phyloP scores from a whole-genome alignment of 805 yeast species.

The Yarrowia divulgata region DNA sequence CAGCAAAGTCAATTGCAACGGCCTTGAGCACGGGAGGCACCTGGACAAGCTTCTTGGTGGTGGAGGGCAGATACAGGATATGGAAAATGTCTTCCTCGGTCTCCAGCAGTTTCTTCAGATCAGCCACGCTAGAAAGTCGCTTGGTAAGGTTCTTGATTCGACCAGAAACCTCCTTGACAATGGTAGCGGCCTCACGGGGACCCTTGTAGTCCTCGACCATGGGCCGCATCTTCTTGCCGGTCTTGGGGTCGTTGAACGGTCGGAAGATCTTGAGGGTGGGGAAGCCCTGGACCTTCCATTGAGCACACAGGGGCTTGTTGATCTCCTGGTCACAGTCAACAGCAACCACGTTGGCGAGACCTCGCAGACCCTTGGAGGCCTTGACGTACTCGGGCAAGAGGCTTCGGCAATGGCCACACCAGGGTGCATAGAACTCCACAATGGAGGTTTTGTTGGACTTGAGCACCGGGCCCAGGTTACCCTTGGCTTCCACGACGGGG shows the following conservation, averaged over 20 bases:
- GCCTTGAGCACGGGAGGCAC: conserved; percentile 60
- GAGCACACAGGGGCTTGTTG: conserved; percentile 74
- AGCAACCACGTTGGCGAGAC: conserved; percentile 56
- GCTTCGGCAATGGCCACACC: conserved; percentile 93
- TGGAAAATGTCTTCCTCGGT: neutral
- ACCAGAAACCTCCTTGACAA: conserved; percentile 45
- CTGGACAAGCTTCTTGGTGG: conserved; percentile 55
- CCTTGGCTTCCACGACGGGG: conserved; percentile 36
- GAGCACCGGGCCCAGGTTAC: conserved; percentile 38
- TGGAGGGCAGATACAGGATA: conserved; percentile 21
- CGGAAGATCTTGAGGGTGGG: conserved; percentile 85
- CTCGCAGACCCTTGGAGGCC: conserved; percentile 65
- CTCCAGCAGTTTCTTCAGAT: conserved; percentile 20
- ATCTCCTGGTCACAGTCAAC: conserved; percentile 80
- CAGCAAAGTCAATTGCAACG: conserved; percentile 61
- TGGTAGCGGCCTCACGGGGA: conserved; percentile 46
- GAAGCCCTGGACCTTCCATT: conserved; percentile 72
- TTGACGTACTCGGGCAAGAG: conserved; percentile 68
- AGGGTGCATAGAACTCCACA: conserved; percentile 92
- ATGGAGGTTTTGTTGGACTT: conserved; percentile 48
- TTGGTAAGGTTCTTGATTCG: conserved; percentile 46
- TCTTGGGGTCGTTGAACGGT: conserved; percentile 65
- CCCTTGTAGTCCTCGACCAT: conserved; percentile 48
- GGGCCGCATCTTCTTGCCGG: conserved; percentile 42
- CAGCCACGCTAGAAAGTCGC: conserved; percentile 12